phyloP scores from a whole-genome alignment of 805 yeast genomes.

The Candida multigemmis region DNA sequence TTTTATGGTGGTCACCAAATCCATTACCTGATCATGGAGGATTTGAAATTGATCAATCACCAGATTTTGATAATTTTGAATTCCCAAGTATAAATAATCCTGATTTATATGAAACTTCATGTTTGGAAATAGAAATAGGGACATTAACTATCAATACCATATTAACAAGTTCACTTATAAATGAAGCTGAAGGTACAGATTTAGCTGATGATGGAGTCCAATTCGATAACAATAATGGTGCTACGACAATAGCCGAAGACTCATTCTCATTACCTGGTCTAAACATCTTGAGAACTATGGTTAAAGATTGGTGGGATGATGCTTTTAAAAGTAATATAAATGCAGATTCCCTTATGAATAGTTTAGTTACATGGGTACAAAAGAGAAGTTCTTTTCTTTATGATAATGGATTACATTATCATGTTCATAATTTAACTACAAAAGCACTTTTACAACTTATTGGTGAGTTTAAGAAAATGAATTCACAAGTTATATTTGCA shows the following conservation, averaged over 20 bases:
- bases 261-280: constrained; percentile 75
- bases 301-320: constrained; percentile 90
- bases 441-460: constrained; percentile 74
- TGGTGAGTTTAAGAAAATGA: constrained; percentile 70
- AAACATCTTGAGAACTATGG: constrained; percentile 58
- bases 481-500: constrained; percentile 75
- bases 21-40: constrained; percentile 86
- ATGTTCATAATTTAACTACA: constrained; percentile 77
- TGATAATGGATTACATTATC: constrained; percentile 74
- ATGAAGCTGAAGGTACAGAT: constrained; percentile 84
- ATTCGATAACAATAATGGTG: constrained; percentile 29
- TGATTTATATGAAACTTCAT: constrained; percentile 68
- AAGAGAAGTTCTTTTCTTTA: constrained; percentile 63
- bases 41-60: constrained; percentile 48
- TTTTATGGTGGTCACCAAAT: constrained; percentile 89
- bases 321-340: constrained; percentile 58
- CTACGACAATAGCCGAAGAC: constrained; percentile 62
- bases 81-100: constrained; percentile 71
- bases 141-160: constrained; percentile 83
- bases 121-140: constrained; percentile 68
- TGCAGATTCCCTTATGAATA: constrained; percentile 79
- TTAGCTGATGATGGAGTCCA: constrained; percentile 40
- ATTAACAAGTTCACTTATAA: constrained; percentile 71
- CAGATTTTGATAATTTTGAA: constrained; percentile 49
- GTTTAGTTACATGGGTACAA: constrained; percentile 81